Evolutionary conservation across 1,139 yeast genomes (phyloP), one percentile per base, ranked within the genome.

Genomic region (Yamadazyma aaseri): DNA sequence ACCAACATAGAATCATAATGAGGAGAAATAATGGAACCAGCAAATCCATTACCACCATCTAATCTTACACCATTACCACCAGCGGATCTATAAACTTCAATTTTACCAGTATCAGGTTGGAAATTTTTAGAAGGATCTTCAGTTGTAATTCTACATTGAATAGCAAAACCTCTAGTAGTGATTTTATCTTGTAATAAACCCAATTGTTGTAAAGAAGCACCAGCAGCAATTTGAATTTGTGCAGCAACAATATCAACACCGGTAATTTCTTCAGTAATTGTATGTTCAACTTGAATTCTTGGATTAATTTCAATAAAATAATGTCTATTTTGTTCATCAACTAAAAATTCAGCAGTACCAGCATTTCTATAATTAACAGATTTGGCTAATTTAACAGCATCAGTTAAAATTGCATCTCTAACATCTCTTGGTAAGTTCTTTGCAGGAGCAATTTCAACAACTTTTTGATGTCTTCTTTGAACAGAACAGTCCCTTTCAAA

Each of bases 51-150:
- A 66, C 98, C 98, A 71, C 98, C 99, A 59, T 92, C 99, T 50
- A 92, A 75, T 68, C 99, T 82, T 32, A 92, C 97, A 59, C 99
- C 99, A 57, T 92, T 92, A 73, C 99, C 99, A 69, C 99, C 99
- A 25, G 98, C 87, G 24, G 97, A 89, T 62, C 98, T 79, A 71
- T 92, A 92, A 31, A 92, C 99, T 63, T 92, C 99, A 50, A 92
- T 85, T 65, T 92, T 89, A 58, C 99, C 99, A 3, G 97, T 94
- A 58, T 92, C 99, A 12, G 99, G 99, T 64, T 86, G 97, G 80
- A 92, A 92, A 59, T 83, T 86, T 69, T 89, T 90, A 31, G 96
- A 61, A 13, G 99, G 98, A 58, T 92, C 98, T 66, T 92, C 99
- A 34, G 98, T 94, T 36, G 98, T 92, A 67, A 92, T 92, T 76